Evolutionary conservation across 2,329 filamentous ascomycete species (phyloP).

Genomic region (Fusarium brachygibbosum): DNA sequence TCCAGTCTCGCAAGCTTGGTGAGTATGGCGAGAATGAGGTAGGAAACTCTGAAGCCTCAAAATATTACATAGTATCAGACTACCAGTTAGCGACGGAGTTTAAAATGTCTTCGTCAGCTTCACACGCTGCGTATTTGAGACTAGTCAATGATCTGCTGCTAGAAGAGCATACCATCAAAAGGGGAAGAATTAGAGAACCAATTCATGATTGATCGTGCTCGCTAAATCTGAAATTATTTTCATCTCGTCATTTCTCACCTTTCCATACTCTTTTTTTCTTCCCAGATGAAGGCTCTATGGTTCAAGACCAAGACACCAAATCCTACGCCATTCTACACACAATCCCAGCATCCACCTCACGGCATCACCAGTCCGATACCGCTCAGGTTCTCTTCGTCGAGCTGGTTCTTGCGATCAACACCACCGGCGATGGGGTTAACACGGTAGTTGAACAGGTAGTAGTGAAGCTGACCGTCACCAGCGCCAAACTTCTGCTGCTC

Average conservation of each 20-base stretch:
- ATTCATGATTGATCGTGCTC: slow-evolving; percentile 12
- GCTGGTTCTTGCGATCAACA: slow-evolving; percentile 81
- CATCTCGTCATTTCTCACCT: slow-evolving; percentile 24
- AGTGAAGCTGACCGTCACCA: slow-evolving; percentile 94
- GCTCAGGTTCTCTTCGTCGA: slow-evolving; percentile 83
- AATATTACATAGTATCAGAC: neutral
- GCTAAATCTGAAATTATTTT: slow-evolving; percentile 21
- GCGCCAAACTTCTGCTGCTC: slow-evolving; percentile 94
- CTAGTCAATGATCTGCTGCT: neutral
- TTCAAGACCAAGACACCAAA: slow-evolving; percentile 7
- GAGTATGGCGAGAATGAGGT: neutral
- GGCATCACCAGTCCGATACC: slow-evolving; percentile 91
- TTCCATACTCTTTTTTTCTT: slow-evolving; percentile 14
- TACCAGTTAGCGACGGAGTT: neutral
- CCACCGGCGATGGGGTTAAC: slow-evolving; percentile 88
- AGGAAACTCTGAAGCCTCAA: neutral
- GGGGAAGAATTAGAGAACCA: neutral
- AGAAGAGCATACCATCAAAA: neutral
- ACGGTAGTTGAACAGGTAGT: slow-evolving; percentile 98
- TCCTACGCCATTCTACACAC: neutral
- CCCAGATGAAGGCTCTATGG: neutral
- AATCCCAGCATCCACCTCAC: slow-evolving; percentile 2
- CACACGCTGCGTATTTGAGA: neutral
- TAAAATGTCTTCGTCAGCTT: neutral
- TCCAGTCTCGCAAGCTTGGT: slow-evolving; percentile 4